Evolutionary conservation across 2,329 filamentous ascomycete genomes (phyloP), one percentile per base, ranked within the genome.

Genomic region (Talaromyces funiculosus): DNA sequence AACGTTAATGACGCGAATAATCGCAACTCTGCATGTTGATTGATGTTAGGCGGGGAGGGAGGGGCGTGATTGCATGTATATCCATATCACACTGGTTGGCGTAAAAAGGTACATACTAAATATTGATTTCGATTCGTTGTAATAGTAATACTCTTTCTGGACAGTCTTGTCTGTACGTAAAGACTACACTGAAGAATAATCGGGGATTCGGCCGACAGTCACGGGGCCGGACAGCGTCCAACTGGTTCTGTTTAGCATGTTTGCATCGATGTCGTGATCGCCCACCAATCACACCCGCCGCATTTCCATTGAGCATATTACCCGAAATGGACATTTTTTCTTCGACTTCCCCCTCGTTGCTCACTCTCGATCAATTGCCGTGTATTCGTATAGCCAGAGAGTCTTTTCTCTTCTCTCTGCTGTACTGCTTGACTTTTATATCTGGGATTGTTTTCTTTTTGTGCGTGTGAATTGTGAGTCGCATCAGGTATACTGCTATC

Each of bases 221-320:
- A 40, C 53, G 53, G 33, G 59, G 55, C 59, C 35, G 8, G 42
- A 12, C 20, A 40, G n/a, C 22, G 53, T 43, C 26, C 9, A 33
- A n/a, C n/a, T n/a, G n/a, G n/a, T 12, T 33, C 45, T 20, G 59
- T 55, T 43, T 51, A 22, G 54, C 22, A 43, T 54, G 68, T 73
- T 74, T 72, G 70, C 72, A 74, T 69, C 72, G 75, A 78, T 78
- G 75, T 77, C 75, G 75, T 77, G 75, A 77, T 77, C 75, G 65
- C 45, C 61, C 60, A 59, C 75, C 75, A 77, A 77, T 77, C 63
- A 75, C 55, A 62, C 53, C 20, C 24, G 59, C 51, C 33, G 33
- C 20, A 40, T 38, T 54, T 40, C 51, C 51, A 53, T 60, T 18
- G 31, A 60, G 57, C 35, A 43, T 45, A 57, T 59, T 61, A 26